phyloP scores from a whole-genome alignment of 495 filamentous ascomycete genomes.

The Cenococcum geophilum region DNA sequence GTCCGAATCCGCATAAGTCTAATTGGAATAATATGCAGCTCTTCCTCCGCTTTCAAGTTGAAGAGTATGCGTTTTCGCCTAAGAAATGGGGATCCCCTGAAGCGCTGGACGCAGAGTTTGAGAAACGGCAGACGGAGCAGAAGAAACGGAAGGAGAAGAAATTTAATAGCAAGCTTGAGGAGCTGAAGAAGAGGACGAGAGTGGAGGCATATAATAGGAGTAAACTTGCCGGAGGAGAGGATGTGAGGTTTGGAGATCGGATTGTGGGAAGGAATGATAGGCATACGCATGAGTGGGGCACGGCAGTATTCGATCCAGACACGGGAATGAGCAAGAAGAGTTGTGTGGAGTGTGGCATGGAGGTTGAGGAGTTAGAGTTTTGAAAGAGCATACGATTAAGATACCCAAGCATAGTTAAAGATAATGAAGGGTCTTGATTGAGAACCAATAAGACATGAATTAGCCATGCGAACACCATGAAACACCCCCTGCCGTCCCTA shows the following conservation, averaged over 20 bases:
- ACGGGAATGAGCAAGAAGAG: conserved; percentile 73
- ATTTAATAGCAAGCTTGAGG: conserved; percentile 79
- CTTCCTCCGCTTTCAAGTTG: conserved; percentile 86
- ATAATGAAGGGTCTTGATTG: no score
- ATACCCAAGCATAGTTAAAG: not conserved
- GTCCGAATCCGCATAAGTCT: conserved; percentile 89
- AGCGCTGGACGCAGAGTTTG: conserved; percentile 84
- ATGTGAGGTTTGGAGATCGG: conserved; percentile 63
- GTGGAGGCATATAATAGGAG: conserved; percentile 76
- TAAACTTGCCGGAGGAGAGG: conserved; percentile 38
- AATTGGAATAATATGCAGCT: conserved; percentile 99
- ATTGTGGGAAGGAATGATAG: conserved; percentile 52
- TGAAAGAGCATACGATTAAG: conserved; percentile 33
- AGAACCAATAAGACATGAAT: no score
- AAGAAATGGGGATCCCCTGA: conserved; percentile 85
- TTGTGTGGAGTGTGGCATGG: conserved; percentile 88
- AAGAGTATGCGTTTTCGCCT: conserved; percentile 75
- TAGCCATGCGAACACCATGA: no score
- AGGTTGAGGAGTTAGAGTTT: conserved; percentile 92
- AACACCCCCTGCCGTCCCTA: no score
- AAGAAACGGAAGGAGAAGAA: conserved; percentile 86
- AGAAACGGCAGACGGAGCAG: conserved; percentile 69
- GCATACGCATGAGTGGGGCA: conserved; percentile 93
- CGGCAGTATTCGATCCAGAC: conserved; percentile 68
- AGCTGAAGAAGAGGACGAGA: conserved; percentile 87